Evolutionary conservation across 2,329 filamentous ascomycete species (phyloP).

Genomic region (Epichloe aotearoae): DNA sequence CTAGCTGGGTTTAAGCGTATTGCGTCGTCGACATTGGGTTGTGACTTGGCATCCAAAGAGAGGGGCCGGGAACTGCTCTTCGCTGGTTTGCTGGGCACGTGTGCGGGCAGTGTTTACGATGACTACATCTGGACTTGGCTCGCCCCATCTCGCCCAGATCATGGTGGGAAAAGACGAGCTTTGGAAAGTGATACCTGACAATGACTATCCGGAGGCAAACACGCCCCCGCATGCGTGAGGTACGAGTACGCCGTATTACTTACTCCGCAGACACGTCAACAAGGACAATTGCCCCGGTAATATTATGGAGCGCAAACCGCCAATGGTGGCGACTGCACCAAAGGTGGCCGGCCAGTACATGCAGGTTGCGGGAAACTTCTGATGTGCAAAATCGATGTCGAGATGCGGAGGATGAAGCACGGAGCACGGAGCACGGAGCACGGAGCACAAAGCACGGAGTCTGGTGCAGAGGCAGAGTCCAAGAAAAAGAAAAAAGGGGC

Average conservation of each 20-base stretch:
- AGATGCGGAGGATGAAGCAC: neutral
- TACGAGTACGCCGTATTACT: neutral
- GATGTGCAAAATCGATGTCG: slow-evolving; percentile 1
- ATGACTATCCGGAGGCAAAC: neutral
- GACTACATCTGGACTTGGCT: neutral
- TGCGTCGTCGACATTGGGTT: neutral
- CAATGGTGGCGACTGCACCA: slow-evolving; percentile 1
- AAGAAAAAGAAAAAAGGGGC: neutral
- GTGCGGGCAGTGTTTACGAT: neutral
- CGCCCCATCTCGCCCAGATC: neutral
- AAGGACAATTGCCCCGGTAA: neutral
- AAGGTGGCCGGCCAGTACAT: neutral
- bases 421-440: neutral
- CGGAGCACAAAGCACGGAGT: neutral
- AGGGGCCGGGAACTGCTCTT: neutral
- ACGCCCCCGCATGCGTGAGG: slow-evolving; percentile 1
- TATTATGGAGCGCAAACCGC: neutral
- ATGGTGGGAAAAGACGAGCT: neutral
- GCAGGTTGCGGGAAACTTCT: slow-evolving; percentile 1
- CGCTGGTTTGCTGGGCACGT: neutral
- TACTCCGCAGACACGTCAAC: slow-evolving; percentile 5
- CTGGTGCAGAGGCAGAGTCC: neutral
- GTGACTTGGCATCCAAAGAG: neutral
- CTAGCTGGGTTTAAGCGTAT: neutral
- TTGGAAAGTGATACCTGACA: neutral